A percentile compares a stretch with the other conserved stretches of the same genome.
phyloP scores from a whole-genome alignment of 169 alveolate species.

The Cryptosporidium tyzzeri region DNA sequence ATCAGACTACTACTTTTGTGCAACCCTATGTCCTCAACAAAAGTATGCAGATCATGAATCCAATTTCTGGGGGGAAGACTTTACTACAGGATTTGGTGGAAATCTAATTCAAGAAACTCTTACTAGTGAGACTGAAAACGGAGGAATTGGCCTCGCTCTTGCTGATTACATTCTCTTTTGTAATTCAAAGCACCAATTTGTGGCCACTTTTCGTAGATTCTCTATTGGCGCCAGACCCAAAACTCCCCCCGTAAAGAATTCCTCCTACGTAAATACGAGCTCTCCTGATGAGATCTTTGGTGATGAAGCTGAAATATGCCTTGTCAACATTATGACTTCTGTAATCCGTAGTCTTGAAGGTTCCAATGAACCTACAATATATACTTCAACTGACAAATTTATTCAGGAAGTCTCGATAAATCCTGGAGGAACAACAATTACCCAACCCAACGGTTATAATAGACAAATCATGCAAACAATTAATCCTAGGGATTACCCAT shows the following conservation, averaged over 20 bases:
- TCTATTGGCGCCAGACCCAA: constrained; percentile 4
- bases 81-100: constrained; percentile 65
- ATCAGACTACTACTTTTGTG: constrained; percentile 68
- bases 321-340: constrained; percentile 66
- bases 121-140: constrained; percentile 23
- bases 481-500: neutral
- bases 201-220: constrained; percentile 61
- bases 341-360: constrained; percentile 54
- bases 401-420: constrained; percentile 25
- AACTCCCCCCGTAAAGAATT: constrained; percentile 32
- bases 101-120: constrained; percentile 66
- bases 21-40: constrained; percentile 70
- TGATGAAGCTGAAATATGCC: constrained; percentile 37
- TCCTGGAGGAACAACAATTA: neutral
- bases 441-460: neutral
- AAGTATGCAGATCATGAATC: constrained; percentile 75
- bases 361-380: constrained; percentile 56
- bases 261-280: constrained; percentile 58
- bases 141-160: constrained; percentile 36
- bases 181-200: constrained; percentile 73
- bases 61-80: constrained; percentile 74
- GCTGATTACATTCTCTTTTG: constrained; percentile 56
- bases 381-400: constrained; percentile 43
- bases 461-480: constrained; percentile 10
- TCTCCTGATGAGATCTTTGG: constrained; percentile 54